Percentiles rank a stretch among this genome's conserved stretches.
These are phyloP conservation scores for Oleoguttula mirabilis DNA, from an alignment of 495 filamentous ascomycete species.

Conservation along the genomic window DNA sequence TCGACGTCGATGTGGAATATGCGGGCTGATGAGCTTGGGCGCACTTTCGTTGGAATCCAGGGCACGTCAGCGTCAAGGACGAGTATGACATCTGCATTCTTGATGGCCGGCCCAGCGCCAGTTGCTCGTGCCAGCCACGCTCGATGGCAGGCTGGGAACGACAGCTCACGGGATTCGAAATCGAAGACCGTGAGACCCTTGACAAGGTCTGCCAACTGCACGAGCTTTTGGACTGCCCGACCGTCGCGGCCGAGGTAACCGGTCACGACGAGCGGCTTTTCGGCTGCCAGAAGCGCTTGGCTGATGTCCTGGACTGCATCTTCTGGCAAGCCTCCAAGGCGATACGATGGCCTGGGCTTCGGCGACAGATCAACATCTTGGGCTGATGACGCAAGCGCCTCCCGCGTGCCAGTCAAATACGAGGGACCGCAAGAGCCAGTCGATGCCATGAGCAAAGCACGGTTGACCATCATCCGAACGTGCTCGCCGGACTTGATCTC, in stretches of 20 bases:
- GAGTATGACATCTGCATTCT: slow-evolving; percentile 21
- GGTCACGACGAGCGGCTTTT: slow-evolving; percentile 18
- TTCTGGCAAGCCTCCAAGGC: slow-evolving; percentile 4
- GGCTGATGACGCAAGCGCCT: slow-evolving; percentile 21
- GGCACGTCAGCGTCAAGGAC: slow-evolving; percentile 43
- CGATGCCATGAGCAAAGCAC: slow-evolving; percentile 24
- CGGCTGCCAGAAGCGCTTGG: slow-evolving; percentile 12
- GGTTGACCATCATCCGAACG: slow-evolving; percentile 15
- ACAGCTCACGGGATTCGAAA: slow-evolving; percentile 14
- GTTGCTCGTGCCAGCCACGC: slow-evolving; percentile 12
- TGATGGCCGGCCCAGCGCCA: slow-evolving; percentile 9
- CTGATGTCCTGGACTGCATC: slow-evolving; percentile 13
- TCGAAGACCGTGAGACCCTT: slow-evolving; percentile 19
- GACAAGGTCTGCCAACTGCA: slow-evolving; percentile 16
- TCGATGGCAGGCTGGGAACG: slow-evolving; percentile 18
- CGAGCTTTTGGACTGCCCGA: slow-evolving; percentile 5
- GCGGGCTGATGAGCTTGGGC: slow-evolving; percentile 43
- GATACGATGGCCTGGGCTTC: neutral
- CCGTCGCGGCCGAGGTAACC: slow-evolving; percentile 19
- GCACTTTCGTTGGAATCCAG: slow-evolving; percentile 54
- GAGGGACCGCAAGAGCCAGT: slow-evolving; percentile 24
- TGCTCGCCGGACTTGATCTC: slow-evolving; percentile 19
- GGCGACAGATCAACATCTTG: neutral
- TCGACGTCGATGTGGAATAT: slow-evolving; percentile 80
- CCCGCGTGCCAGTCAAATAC: slow-evolving; percentile 28